A percentile compares a stretch with the other conserved stretches of the same genome.
These are phyloP conservation scores for Ganoderma lucidum DNA, from an alignment of 1,284 basidiomycete species.

Conservation along the genomic window DNA sequence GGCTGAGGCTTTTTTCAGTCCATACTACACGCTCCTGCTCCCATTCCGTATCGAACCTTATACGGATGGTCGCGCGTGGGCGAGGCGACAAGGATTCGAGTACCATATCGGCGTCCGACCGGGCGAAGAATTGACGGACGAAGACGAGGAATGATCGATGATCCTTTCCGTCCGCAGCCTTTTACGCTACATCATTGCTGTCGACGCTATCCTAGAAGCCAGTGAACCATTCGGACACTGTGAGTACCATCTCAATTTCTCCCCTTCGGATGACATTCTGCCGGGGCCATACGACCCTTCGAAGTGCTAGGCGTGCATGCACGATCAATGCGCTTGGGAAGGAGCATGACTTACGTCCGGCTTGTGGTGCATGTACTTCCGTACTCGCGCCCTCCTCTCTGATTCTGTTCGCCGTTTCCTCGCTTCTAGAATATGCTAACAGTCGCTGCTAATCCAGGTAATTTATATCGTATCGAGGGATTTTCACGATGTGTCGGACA, in stretches of 20 bases:
- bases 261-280: conserved; percentile 61
- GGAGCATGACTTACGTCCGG: conserved; percentile 63
- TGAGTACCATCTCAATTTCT: conserved; percentile 35
- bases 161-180: background rate
- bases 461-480: background rate
- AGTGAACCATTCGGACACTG: conserved; percentile 18
- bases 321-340: conserved; percentile 47
- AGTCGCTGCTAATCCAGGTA: background rate
- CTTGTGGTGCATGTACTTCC: conserved; percentile 35
- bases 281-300: conserved; percentile 86
- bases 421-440: background rate
- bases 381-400: conserved; percentile 15
- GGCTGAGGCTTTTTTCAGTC: conserved; percentile 50
- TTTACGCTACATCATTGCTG: conserved; percentile 1
- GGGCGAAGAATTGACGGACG: conserved; percentile 80
- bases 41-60: conserved; percentile 85
- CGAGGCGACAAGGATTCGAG: conserved; percentile 69
- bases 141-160: conserved; percentile 58
- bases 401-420: background rate
- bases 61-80: conserved; percentile 88
- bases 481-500: background rate
- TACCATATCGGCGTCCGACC: conserved; percentile 64
- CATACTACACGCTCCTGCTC: conserved; percentile 79
- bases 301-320: conserved; percentile 38
- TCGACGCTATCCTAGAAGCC: conserved; percentile 9